Percentiles rank a stretch among this genome's conserved stretches.
These are phyloP conservation scores for Fusarium lateritium DNA, from an alignment of 2,329 filamentous ascomycete species.

Conservation along the genomic window DNA sequence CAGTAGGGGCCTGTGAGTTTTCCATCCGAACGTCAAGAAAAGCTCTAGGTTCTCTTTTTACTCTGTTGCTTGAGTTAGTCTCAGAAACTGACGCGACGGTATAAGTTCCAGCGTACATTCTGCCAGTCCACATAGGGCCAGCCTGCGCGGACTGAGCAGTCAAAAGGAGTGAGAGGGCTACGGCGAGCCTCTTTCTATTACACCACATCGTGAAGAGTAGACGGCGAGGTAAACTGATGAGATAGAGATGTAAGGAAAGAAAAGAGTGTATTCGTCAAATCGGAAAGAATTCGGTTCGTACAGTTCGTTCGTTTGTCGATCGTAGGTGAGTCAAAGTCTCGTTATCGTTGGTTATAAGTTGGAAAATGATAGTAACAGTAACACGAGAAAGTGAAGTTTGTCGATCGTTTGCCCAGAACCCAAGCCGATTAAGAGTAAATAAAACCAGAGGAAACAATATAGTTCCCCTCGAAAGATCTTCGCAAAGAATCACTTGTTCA, in stretches of 20 bases:
- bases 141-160: slow-evolving; percentile 52
- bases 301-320: slow-evolving; percentile 26
- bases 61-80: slow-evolving; percentile 37
- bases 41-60: slow-evolving; percentile 39
- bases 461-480: slow-evolving; percentile 19
- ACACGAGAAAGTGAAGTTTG: slow-evolving; percentile 18
- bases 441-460: neutral
- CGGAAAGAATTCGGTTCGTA: slow-evolving; percentile 16
- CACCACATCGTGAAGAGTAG: slow-evolving; percentile 42
- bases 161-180: slow-evolving; percentile 50
- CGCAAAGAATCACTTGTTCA: slow-evolving; percentile 35
- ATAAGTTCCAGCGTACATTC: slow-evolving; percentile 46
- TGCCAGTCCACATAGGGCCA: slow-evolving; percentile 55
- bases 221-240: neutral
- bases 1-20: slow-evolving; percentile 30
- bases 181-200: slow-evolving; percentile 34
- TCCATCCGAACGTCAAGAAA: slow-evolving; percentile 34
- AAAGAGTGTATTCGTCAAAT: slow-evolving; percentile 21
- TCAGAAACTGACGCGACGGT: neutral
- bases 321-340: slow-evolving; percentile 29
- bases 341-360: slow-evolving; percentile 19
- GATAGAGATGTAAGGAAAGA: slow-evolving; percentile 4
- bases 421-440: slow-evolving; percentile 35
- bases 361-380: slow-evolving; percentile 6
- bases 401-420: slow-evolving; percentile 16